Evolutionary conservation across 2,329 filamentous ascomycete genomes (phyloP), one percentile per base, ranked within the genome.

Genomic region (Xylariales sp.): DNA sequence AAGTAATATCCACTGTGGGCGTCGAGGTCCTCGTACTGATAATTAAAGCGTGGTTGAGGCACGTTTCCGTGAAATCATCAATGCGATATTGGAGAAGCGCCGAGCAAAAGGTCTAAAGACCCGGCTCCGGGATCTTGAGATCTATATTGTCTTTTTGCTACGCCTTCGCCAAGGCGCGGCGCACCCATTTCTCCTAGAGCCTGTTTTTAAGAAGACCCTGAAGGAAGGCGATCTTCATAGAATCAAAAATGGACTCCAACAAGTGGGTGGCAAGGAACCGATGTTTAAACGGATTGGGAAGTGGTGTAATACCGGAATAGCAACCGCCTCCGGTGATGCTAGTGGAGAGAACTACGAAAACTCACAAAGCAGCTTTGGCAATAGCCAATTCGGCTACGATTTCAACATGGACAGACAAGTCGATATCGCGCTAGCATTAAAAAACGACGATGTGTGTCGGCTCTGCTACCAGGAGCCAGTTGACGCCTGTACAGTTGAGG

Each of bases 121-220:
- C 1, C 34, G 34, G n/a, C 7, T 39, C 5, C 7, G 43, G n/a
- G 64, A 57, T 7, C 9, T 64, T 1, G 36, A 18, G 0, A 46
- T 57, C 2, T 49, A 57, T 18, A 23, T 67, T 10, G 12, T 49
- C 4, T 60, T 60, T 30, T 32, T 65, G 3, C 2, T 63, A n/a
- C 53, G 67, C 0, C 64, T 71, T 36, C 55, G 69, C 0, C 67
- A 71, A 55, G 57, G 39, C 4, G 61, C 18, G 6, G 30, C 46
- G 2, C 67, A 71, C 23, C 64, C 67, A 1, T 67, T 71, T 43
- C 41, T 69, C n/a, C 34, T 69, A 1, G 67, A 71, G 16, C 5
- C 57, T 5, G 30, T 39, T 1, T 12, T 71, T 5, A 69, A 69
- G 39, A 34, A 69, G 0, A 34, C 3, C 5, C 41, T 69, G 9